phyloP scores from a whole-genome alignment of 306 rosid genomes.

The Glycine tomentella region DNA sequence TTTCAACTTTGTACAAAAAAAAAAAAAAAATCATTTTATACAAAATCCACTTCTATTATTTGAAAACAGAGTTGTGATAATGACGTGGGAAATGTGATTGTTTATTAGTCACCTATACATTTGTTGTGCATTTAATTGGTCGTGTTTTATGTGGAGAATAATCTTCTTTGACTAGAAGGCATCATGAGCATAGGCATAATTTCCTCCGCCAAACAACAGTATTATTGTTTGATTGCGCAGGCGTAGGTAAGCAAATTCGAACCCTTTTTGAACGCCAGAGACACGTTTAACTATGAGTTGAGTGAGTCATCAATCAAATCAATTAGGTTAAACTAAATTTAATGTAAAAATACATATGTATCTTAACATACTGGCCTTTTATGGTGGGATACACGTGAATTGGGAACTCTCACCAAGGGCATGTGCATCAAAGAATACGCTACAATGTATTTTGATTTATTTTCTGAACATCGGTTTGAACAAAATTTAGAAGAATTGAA shows the following conservation, averaged over 20 bases:
- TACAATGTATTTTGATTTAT: background rate
- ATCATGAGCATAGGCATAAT: background rate
- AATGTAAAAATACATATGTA: background rate
- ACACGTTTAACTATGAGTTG: conserved; percentile 25
- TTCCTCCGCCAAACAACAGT: background rate
- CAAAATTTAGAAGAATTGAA: background rate
- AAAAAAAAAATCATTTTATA: background rate
- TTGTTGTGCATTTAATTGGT: conserved; percentile 16
- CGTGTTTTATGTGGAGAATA: conserved; percentile 33
- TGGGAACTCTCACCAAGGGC: background rate
- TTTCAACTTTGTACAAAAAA: background rate
- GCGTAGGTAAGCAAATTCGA: conserved; percentile 4
- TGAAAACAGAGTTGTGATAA: conserved; percentile 4
- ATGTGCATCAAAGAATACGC: background rate
- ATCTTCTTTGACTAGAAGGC: conserved; percentile 23
- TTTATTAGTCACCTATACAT: background rate
- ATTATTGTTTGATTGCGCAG: background rate
- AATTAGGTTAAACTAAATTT: background rate
- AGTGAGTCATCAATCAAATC: conserved; percentile 20
- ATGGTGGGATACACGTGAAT: conserved; percentile 16
- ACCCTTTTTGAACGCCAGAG: background rate
- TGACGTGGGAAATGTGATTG: background rate
- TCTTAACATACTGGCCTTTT: background rate
- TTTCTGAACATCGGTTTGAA: background rate
- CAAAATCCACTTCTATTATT: background rate